Evolutionary conservation across 148 eudicot species (phyloP).

Genomic region (Vaccinium corymbosum): DNA sequence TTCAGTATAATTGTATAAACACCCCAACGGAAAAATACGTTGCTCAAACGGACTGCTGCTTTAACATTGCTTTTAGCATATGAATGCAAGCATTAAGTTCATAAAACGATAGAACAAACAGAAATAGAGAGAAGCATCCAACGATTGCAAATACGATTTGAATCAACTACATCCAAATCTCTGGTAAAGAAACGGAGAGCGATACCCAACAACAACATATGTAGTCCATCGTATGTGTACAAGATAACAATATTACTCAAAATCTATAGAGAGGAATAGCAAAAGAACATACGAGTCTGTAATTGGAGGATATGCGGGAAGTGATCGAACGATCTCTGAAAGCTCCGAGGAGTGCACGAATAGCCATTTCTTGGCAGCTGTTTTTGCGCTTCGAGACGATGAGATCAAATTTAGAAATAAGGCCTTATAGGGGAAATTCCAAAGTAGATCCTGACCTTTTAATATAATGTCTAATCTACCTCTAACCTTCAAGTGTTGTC

Average conservation of each 20-base stretch:
- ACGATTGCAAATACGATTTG: not conserved
- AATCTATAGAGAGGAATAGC: not conserved
- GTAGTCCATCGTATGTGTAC: not conserved
- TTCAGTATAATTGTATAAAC: too few relatives aligned
- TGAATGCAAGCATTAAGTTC: not conserved
- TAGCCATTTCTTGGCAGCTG: slow-evolving; percentile 27
- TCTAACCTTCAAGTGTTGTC: too few relatives aligned
- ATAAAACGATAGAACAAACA: not conserved
- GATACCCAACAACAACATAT: not conserved
- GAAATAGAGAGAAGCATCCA: not conserved
- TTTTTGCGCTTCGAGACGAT: not conserved
- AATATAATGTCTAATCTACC: too few relatives aligned
- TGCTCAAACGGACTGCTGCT: not conserved
- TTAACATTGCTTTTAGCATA: not conserved
- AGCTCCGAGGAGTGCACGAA: slow-evolving; percentile 33
- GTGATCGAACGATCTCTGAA: slow-evolving; percentile 30
- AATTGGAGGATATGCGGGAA: slow-evolving; percentile 17
- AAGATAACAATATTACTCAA: not conserved
- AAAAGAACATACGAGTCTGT: slow-evolving; percentile 41
- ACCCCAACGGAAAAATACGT: not conserved
- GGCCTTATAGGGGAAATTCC: too few relatives aligned
- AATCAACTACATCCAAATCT: not conserved
- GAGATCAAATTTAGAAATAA: not conserved
- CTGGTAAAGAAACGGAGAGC: not conserved
- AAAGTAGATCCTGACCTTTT: too few relatives aligned